A percentile compares a stretch with the other conserved stretches of the same genome.
These are phyloP conservation scores for Niebla homalea DNA, from an alignment of 495 filamentous ascomycete species.

Conservation along the genomic window DNA sequence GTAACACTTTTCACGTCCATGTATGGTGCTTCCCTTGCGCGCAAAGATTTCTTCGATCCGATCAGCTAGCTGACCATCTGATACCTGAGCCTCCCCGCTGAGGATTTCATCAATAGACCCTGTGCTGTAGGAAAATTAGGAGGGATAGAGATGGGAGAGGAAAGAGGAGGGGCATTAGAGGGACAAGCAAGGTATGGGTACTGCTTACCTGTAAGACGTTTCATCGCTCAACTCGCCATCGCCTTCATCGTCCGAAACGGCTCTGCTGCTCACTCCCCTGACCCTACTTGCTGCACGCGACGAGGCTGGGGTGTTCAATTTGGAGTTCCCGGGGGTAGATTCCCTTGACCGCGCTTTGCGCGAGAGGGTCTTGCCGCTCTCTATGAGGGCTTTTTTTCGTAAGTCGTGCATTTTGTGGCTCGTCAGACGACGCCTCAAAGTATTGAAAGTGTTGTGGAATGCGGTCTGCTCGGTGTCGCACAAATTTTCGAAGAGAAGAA, in stretches of 20 bases:
- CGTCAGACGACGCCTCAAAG: neutral
- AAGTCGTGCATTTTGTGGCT: constrained; percentile 54
- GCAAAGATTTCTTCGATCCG: constrained; percentile 74
- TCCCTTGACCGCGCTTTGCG: constrained; percentile 69
- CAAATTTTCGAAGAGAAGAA: neutral
- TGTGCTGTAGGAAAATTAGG: constrained; percentile 16
- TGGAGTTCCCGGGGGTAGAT: constrained; percentile 51
- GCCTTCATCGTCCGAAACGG: constrained; percentile 69
- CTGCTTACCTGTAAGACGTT: constrained; percentile 51
- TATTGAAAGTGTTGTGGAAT: neutral
- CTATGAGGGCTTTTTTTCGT: constrained; percentile 59
- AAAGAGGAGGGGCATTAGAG: constrained; percentile 27
- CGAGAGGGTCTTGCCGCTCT: constrained; percentile 85
- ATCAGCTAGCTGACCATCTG: constrained; percentile 48
- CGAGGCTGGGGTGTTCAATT: constrained; percentile 42
- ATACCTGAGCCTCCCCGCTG: constrained; percentile 36
- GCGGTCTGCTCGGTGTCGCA: neutral
- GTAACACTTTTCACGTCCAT: constrained; percentile 64
- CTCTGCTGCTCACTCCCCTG: constrained; percentile 37
- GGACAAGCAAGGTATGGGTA: constrained; percentile 23
- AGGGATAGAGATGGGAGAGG: neutral
- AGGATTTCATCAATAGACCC: constrained; percentile 47
- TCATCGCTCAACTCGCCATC: constrained; percentile 49
- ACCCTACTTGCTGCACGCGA: constrained; percentile 26
- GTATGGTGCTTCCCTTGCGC: constrained; percentile 70